These are phyloP conservation scores for Drosera capensis DNA, from an alignment of 148 eudicot species.

Conservation along the genomic window DNA sequence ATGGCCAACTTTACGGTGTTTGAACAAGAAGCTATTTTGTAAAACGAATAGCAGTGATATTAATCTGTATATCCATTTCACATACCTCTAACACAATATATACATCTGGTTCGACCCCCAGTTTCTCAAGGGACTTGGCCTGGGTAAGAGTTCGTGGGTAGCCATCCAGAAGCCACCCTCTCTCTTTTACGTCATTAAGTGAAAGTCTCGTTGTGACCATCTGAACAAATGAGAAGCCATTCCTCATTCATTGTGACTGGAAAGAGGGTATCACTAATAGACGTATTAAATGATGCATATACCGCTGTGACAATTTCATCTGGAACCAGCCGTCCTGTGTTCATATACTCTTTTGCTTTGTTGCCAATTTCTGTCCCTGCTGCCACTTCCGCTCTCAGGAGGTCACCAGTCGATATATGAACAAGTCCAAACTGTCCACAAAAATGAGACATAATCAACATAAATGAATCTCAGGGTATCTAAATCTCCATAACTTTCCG, in stretches of 20 bases:
- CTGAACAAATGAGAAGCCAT: slow-evolving; percentile 19
- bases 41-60: not conserved
- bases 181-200: slow-evolving; percentile 57
- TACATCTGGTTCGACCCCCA: slow-evolving; percentile 71
- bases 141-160: slow-evolving; percentile 77
- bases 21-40: too few species aligned
- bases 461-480: too few species aligned
- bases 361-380: slow-evolving; percentile 86
- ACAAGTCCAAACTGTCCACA: slow-evolving; percentile 67
- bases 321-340: slow-evolving; percentile 70
- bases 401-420: slow-evolving; percentile 95
- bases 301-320: slow-evolving; percentile 90
- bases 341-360: slow-evolving; percentile 86
- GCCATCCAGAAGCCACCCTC: slow-evolving; percentile 99
- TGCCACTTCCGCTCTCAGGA: slow-evolving; percentile 74
- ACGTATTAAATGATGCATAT: slow-evolving; percentile 12
- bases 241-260: not conserved
- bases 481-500: too few species aligned
- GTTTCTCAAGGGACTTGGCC: slow-evolving; percentile 64
- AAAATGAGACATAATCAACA: not conserved
- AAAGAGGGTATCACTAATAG: not conserved
- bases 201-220: slow-evolving; percentile 74
- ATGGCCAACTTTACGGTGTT: too few species aligned
- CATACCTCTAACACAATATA: slow-evolving; percentile 72
- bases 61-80: not conserved